Percentiles rank a stretch among this genome's conserved stretches.
These are phyloP conservation scores for Ceratocystis papillata DNA, from an alignment of 2,329 filamentous ascomycete genomes.

Conservation along the genomic window DNA sequence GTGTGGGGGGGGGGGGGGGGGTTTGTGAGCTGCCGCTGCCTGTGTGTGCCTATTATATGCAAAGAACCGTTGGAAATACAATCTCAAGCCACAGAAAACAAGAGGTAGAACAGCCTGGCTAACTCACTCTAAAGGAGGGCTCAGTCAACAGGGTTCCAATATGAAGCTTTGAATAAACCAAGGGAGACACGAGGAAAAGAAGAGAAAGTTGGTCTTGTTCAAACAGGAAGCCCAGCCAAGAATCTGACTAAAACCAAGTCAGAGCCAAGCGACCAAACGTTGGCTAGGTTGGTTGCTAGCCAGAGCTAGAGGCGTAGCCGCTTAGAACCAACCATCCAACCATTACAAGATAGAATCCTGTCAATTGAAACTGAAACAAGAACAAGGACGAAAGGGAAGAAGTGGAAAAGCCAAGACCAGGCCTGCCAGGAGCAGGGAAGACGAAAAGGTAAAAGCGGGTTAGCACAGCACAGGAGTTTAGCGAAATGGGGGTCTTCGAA, in stretches of 20 bases:
- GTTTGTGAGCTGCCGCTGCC: background rate
- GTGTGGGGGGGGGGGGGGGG: too few species aligned
- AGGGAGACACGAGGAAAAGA: background rate
- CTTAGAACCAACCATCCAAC: background rate
- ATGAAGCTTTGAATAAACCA: background rate
- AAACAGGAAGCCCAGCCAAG: background rate
- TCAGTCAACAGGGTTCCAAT: background rate
- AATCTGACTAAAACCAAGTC: background rate
- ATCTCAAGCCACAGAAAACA: background rate
- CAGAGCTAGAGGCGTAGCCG: background rate
- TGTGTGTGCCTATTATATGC: background rate
- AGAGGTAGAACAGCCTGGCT: background rate
- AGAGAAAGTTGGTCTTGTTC: background rate
- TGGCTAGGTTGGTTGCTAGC: background rate
- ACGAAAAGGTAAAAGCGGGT: background rate
- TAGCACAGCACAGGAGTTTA: background rate
- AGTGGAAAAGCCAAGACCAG: background rate
- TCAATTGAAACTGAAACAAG: constrained; percentile 6
- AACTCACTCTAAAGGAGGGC: background rate
- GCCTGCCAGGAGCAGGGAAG: background rate
- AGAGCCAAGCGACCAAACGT: background rate
- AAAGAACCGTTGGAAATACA: background rate
- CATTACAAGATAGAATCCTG: constrained; percentile 8
- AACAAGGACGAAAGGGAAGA: constrained; percentile 3
- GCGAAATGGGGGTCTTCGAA: background rate